These are phyloP conservation scores for Cyclaneusma minus DNA, from an alignment of 2,329 filamentous ascomycete genomes.

Conservation along the genomic window DNA sequence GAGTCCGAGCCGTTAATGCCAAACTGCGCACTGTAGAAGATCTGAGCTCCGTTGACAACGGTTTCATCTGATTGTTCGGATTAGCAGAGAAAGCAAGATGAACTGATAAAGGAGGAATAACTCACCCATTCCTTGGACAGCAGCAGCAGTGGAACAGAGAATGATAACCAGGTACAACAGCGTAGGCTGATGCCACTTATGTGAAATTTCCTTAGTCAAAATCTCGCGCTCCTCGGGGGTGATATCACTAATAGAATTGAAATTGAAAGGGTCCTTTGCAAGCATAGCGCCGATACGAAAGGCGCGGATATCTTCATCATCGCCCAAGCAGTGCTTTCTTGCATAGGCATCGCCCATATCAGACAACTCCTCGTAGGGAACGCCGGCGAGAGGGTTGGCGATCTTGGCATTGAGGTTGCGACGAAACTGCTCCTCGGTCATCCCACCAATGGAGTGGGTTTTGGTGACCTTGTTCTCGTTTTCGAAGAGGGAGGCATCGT, in stretches of 20 bases:
- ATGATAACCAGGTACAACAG: slow-evolving; percentile 51
- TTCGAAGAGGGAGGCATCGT: too few relatives aligned
- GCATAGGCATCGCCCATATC: slow-evolving; percentile 43
- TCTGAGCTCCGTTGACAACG: slow-evolving; percentile 52
- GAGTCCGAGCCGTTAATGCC: slow-evolving; percentile 36
- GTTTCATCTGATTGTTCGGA: slow-evolving; percentile 34
- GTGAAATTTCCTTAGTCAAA: slow-evolving; percentile 42
- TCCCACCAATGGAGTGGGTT: too few relatives aligned
- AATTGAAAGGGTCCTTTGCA: slow-evolving; percentile 28
- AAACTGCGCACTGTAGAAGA: slow-evolving; percentile 47
- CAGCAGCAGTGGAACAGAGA: slow-evolving; percentile 51
- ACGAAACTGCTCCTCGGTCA: slow-evolving; percentile 17
- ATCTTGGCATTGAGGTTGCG: slow-evolving; percentile 30
- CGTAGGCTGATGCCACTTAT: slow-evolving; percentile 54
- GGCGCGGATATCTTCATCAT: slow-evolving; percentile 38
- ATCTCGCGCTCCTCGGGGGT: slow-evolving; percentile 40
- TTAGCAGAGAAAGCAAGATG: slow-evolving; percentile 7
- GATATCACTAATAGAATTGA: slow-evolving; percentile 33
- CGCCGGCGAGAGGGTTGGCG: slow-evolving; percentile 34
- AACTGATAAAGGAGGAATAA: slow-evolving; percentile 5
- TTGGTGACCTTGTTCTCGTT: too few relatives aligned
- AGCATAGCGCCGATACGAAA: slow-evolving; percentile 45
- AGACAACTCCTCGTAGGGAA: slow-evolving; percentile 31
- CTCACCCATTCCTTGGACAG: slow-evolving; percentile 52
- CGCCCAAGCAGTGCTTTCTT: slow-evolving; percentile 33